Evolutionary conservation across 1,284 basidiomycete species (phyloP).

Genomic region (Fomes fomentarius): DNA sequence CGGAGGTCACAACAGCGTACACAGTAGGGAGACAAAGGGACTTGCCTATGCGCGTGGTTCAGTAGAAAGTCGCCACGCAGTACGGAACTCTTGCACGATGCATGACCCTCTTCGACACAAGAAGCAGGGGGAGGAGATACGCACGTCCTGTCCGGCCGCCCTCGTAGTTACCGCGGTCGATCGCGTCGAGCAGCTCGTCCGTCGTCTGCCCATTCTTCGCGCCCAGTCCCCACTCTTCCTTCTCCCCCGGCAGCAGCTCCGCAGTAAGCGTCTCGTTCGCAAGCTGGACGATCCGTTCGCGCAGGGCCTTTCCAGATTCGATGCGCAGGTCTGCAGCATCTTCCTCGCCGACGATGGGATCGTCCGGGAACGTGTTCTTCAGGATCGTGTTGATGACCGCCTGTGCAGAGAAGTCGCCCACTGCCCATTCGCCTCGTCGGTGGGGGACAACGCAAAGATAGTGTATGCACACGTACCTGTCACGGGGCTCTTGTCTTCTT

Average conservation of each 20-base stretch:
- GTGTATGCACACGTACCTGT: constrained; percentile 68
- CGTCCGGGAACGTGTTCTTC: constrained; percentile 75
- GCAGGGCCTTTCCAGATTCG: constrained; percentile 53
- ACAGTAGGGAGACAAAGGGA: too few relatives aligned
- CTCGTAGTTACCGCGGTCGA: constrained; percentile 84
- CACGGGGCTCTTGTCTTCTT: constrained; percentile 95
- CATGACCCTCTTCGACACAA: too few relatives aligned
- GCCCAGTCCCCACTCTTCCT: constrained; percentile 68
- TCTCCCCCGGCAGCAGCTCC: constrained; percentile 54
- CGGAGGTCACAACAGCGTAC: too few relatives aligned
- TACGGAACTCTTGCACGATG: too few relatives aligned
- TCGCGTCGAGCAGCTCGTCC: constrained; percentile 76
- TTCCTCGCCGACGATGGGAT: constrained; percentile 95
- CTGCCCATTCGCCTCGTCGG: constrained; percentile 42
- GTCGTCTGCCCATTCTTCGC: constrained; percentile 51
- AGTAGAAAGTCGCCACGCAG: too few relatives aligned
- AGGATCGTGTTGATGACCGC: constrained; percentile 87
- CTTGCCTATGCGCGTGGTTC: too few relatives aligned
- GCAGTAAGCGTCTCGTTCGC: constrained; percentile 81
- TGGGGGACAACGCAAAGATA: background rate
- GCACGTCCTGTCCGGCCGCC: constrained; percentile 81
- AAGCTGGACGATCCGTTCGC: constrained; percentile 77
- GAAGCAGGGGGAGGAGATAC: constrained; percentile 41
- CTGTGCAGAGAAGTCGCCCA: constrained; percentile 91
- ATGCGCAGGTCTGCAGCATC: constrained; percentile 81